These are phyloP conservation scores for Flammula alnicola DNA, from an alignment of 1,284 basidiomycete species.

Conservation along the genomic window DNA sequence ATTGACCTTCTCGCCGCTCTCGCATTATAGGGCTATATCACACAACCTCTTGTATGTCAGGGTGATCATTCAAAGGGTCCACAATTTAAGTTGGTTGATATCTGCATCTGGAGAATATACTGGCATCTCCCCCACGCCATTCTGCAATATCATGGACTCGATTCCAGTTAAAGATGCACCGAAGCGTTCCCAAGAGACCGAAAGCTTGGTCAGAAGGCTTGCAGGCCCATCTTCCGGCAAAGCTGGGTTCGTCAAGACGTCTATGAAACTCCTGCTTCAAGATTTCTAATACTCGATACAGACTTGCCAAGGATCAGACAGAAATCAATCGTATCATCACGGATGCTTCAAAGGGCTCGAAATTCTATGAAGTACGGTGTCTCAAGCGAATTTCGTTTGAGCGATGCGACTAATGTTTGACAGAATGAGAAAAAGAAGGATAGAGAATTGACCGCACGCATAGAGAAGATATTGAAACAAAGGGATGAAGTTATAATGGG, in stretches of 20 bases:
- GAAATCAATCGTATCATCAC: constrained; percentile 83
- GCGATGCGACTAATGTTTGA: constrained; percentile 3
- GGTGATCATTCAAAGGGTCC: no score
- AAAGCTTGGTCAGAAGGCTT: constrained; percentile 71
- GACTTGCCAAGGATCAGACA: constrained; percentile 76
- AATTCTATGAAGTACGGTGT: constrained; percentile 74
- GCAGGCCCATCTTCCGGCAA: constrained; percentile 80
- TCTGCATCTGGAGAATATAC: no score
- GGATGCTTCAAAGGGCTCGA: constrained; percentile 82
- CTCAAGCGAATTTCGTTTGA: not conserved
- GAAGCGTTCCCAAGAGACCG: constrained; percentile 56
- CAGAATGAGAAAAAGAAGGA: constrained; percentile 87
- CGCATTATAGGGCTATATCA: no score
- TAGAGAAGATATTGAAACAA: constrained; percentile 64
- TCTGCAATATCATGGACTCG: no score
- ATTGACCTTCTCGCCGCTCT: no score
- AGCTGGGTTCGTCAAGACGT: constrained; percentile 60
- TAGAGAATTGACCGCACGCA: constrained; percentile 76
- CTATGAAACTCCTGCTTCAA: not conserved
- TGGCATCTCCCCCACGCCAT: no score
- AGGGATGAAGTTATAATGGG: constrained; percentile 65
- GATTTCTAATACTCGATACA: constrained; percentile 28
- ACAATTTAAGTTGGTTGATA: no score
- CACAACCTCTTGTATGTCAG: no score
- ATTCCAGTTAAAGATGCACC: constrained; percentile 7